Evolutionary conservation across 352 stramenopile species (phyloP).

Genomic region (Globisporangium nodosum): DNA sequence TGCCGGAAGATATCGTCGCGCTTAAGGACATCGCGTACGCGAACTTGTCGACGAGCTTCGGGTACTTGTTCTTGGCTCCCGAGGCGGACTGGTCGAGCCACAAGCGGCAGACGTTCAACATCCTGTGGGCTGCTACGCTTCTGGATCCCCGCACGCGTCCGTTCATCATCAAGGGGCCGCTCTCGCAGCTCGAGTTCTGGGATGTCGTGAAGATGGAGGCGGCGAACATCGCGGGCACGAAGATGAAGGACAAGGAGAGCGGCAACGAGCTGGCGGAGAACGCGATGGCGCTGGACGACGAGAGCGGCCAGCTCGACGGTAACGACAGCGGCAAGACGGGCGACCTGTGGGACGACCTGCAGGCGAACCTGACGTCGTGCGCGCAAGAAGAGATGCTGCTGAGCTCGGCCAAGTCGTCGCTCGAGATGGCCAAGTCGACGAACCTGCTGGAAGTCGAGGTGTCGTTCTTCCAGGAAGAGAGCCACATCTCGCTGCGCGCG

Average conservation of each 20-base stretch:
- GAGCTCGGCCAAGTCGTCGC: slow-evolving; percentile 51
- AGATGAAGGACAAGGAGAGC: slow-evolving; percentile 46
- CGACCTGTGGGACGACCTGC: slow-evolving; percentile 72
- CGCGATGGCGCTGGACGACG: slow-evolving; percentile 35
- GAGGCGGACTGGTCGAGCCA: slow-evolving; percentile 29
- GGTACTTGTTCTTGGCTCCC: slow-evolving; percentile 47
- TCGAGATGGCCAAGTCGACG: slow-evolving; percentile 67
- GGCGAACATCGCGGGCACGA: slow-evolving; percentile 40
- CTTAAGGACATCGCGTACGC: slow-evolving; percentile 43
- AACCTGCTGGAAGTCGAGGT: slow-evolving; percentile 77
- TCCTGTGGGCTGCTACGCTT: slow-evolving; percentile 63
- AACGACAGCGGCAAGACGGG: slow-evolving; percentile 18
- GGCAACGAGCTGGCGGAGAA: slow-evolving; percentile 32
- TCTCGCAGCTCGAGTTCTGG: slow-evolving; percentile 57
- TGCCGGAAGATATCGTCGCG: slow-evolving; percentile 65
- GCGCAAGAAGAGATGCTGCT: slow-evolving; percentile 74
- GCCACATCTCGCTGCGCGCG: slow-evolving; percentile 39
- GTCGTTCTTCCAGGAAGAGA: slow-evolving; percentile 73
- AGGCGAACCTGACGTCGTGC: slow-evolving; percentile 64
- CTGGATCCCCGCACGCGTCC: slow-evolving; percentile 66
- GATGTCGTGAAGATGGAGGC: slow-evolving; percentile 63
- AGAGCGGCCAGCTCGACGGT: slow-evolving; percentile 18
- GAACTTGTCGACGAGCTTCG: slow-evolving; percentile 52
- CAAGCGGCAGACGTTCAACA: slow-evolving; percentile 55
- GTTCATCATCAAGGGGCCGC: slow-evolving; percentile 70